phyloP scores from a whole-genome alignment of 257 asterid species.

The Voacanga thouarsii region DNA sequence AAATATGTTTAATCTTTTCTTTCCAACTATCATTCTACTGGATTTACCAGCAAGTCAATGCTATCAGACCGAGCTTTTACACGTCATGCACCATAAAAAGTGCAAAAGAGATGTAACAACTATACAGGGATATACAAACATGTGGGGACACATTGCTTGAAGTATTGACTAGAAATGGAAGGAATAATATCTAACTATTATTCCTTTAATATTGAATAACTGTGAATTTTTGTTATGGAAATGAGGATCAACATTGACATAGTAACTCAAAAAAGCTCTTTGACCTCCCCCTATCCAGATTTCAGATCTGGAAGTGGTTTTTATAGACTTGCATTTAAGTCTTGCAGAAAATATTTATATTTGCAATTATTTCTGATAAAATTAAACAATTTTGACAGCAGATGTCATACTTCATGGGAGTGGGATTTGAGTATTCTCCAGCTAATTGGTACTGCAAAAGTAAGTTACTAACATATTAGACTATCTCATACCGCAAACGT shows the following conservation, averaged over 20 bases:
- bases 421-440: neutral
- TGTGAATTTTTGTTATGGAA: neutral
- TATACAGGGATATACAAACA: neutral
- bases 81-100: neutral
- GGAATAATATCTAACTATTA: neutral
- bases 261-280: no score
- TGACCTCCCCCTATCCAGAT: neutral
- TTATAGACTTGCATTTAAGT: neutral
- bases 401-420: neutral
- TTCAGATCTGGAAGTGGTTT: neutral
- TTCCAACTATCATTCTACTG: neutral
- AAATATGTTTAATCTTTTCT: neutral
- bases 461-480: neutral
- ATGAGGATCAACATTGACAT: no score
- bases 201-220: neutral
- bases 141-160: neutral
- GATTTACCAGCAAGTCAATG: neutral
- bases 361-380: neutral
- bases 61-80: neutral
- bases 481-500: conserved; percentile 52
- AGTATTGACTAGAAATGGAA: neutral
- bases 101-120: neutral
- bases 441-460: neutral
- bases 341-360: neutral
- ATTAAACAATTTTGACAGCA: neutral